Percentiles rank a stretch among this genome's conserved stretches.
Conservation (phyloP, 2,329 filamentous ascomycete species). For the Cyanodermella asteris region DNA sequence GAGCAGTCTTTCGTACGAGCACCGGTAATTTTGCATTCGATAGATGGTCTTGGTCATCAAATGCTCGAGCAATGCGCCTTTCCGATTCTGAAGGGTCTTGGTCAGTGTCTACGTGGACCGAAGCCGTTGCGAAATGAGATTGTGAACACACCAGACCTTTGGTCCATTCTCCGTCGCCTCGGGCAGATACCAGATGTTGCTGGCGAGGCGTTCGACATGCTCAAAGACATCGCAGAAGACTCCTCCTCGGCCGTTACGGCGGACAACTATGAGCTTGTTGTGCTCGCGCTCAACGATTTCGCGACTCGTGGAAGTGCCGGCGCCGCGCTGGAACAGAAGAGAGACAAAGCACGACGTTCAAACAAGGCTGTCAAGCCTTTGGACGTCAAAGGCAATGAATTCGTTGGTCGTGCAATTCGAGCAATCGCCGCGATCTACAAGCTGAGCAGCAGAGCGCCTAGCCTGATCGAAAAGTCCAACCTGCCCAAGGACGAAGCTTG, state of each 20-base stretch:
- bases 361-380: conserved; percentile 24
- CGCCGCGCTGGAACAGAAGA: conserved; percentile 45
- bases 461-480: conserved; percentile 80
- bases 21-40: conserved; percentile 74
- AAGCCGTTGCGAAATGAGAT: conserved; percentile 71
- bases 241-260: conserved; percentile 63
- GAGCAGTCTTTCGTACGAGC: conserved; percentile 81
- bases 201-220: conserved; percentile 62
- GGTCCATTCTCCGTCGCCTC: conserved; percentile 66
- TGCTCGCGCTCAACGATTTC: conserved; percentile 72
- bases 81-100: conserved; percentile 57
- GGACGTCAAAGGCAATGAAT: conserved; percentile 45
- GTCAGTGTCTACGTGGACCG: conserved; percentile 56
- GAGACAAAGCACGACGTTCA: conserved; percentile 30
- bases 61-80: conserved; percentile 53
- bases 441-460: conserved; percentile 60
- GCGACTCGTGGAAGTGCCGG: conserved; percentile 61
- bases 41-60: conserved; percentile 68
- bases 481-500: conserved; percentile 79
- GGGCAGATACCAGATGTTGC: conserved; percentile 49
- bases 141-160: conserved; percentile 92
- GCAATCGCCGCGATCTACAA: conserved; percentile 64
- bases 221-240: conserved; percentile 50
- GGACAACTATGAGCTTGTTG: conserved; percentile 83
- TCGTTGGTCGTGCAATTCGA: conserved; percentile 56